These are phyloP conservation scores for Xylaria sp. DNA, from an alignment of 2,329 filamentous ascomycete genomes.

Conservation along the genomic window DNA sequence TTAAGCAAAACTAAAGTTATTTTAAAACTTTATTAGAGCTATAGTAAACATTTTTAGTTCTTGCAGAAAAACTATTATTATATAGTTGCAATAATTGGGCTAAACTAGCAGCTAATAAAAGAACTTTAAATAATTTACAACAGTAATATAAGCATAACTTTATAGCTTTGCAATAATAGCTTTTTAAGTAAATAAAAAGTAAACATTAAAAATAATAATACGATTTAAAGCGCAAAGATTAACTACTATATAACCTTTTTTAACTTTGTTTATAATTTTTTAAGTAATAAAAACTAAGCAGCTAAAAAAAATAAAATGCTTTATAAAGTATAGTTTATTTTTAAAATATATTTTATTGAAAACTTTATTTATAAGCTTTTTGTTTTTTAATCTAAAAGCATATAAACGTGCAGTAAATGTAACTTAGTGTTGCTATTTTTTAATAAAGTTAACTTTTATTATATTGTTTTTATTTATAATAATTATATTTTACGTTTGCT, in stretches of 20 bases:
- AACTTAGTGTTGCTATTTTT: no score
- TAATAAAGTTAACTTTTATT: background rate
- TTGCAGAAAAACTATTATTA: slow-evolving; percentile 3
- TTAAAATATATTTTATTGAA: no score
- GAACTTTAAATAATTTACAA: background rate
- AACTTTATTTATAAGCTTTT: no score
- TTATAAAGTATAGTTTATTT: no score
- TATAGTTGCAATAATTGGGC: background rate
- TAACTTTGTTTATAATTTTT: no score
- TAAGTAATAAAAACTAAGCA: no score
- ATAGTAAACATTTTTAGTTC: background rate
- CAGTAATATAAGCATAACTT: background rate
- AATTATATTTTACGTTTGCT: background rate
- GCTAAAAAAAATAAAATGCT: no score
- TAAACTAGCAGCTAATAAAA: slow-evolving; percentile 8
- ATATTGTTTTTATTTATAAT: slow-evolving; percentile 1
- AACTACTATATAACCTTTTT: background rate
- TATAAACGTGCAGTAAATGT: no score
- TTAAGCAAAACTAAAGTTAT: background rate
- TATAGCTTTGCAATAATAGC: background rate
- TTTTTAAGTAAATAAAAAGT: background rate
- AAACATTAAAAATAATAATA: slow-evolving; percentile 1
- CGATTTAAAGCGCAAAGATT: background rate
- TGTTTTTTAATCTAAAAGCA: no score
- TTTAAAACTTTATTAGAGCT: background rate